Base-by-base conservation (phyloP, 1,284 basidiomycete species). In the Pseudozyma sp. region DNA sequence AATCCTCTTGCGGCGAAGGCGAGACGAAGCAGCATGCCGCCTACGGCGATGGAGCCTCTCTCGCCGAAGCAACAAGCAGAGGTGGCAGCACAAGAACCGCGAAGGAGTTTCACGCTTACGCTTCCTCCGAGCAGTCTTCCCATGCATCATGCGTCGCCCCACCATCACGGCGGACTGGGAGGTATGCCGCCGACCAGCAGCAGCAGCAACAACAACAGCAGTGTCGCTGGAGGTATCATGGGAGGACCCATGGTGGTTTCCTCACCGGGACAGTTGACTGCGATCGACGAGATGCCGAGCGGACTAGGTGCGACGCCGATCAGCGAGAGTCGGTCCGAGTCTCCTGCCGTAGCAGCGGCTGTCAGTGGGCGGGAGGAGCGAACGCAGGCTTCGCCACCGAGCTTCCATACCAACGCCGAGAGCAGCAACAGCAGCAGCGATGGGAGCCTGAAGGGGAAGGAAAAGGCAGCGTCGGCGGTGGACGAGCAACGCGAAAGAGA, bases 251-350 rank as follows among this genome's bases (percentile, higher is more conserved):
- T 57, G 65, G 46, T 68, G 48, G 61, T 55, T 11, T 39, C 47
- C 0, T 54, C 71, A 7, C 53, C 67, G 1, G 63, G 59, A 5
- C 71, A 64, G 31, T 40, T 74, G 51, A 69, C 62, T 7, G 66
- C 71, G 52, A 74, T 74, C 39, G 67, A 66, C 59, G 71, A 74
- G 45, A 63, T 68, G 62, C 59, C 65, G 2, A 47, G 44, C 16
- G 68, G 63, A 1, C 1, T 17, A 14, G 59, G 58, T 4, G 17
- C 54, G 4, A 65, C 62, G 13, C 59, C 70, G 37, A 17, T 54
- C 9, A 59, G 56, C 30, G 64, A 68, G 34, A 64, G 65, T 10
- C 17, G 70, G 13, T n/a, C 45, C 14, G 64, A 63, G 11, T 64
- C 69, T 14, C 69, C 62, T 0, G 13, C 39, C 5, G 30, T 8